A percentile compares a stretch with the other conserved stretches of the same genome.
phyloP scores from a whole-genome alignment of 2,329 filamentous ascomycete genomes.

The Tolypocladium paradoxum region DNA sequence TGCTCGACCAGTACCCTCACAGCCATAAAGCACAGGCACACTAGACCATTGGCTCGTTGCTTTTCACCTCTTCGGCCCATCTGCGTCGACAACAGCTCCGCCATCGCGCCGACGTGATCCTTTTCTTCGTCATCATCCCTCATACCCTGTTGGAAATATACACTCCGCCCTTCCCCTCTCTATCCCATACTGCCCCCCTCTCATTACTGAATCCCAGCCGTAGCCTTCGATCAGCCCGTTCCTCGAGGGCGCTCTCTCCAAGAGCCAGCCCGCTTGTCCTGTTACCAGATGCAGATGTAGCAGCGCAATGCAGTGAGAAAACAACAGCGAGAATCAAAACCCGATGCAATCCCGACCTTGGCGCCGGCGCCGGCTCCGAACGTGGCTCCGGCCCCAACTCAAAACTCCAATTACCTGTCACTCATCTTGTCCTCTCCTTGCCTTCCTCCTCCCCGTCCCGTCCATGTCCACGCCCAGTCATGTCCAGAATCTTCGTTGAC shows the following conservation, averaged over 20 bases:
- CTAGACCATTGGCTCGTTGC: background rate
- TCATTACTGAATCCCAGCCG: background rate
- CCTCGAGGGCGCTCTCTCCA: background rate
- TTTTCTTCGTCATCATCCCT: slow-evolving; percentile 1
- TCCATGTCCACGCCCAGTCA: background rate
- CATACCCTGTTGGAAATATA: slow-evolving; percentile 1
- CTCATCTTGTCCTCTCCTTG: background rate
- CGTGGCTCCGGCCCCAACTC: slow-evolving; percentile 22
- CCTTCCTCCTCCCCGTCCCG: background rate
- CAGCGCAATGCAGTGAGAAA: slow-evolving; percentile 10
- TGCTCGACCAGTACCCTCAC: background rate
- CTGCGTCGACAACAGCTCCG: background rate
- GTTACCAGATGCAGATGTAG: slow-evolving; percentile 6
- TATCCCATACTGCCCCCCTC: background rate
- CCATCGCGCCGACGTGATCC: background rate
- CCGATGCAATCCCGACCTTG: slow-evolving; percentile 9
- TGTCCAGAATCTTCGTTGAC: background rate
- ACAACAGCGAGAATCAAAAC: slow-evolving; percentile 7
- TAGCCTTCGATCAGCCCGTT: background rate
- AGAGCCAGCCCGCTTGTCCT: background rate
- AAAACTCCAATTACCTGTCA: slow-evolving; percentile 16
- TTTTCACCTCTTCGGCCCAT: background rate
- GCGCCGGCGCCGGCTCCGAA: slow-evolving; percentile 13
- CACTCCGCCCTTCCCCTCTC: background rate
- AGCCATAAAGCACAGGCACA: background rate